Evolutionary conservation across 345 rosid genomes (phyloP).

Genomic region (Euphorbia tirucalli): DNA sequence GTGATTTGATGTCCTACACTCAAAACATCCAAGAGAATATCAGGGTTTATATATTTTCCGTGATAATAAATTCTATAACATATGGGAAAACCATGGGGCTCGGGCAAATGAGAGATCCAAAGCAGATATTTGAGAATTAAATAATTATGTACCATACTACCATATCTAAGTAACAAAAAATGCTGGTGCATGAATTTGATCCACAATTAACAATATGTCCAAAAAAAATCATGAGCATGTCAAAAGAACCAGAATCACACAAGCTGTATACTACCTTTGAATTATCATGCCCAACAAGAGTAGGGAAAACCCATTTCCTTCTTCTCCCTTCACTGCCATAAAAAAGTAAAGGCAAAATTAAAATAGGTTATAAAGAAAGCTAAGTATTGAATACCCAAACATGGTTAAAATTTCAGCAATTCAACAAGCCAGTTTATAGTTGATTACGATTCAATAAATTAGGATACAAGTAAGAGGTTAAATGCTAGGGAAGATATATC

Average conservation of each 20-base stretch:
- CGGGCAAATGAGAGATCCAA: too few species aligned
- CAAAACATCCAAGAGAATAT: slow-evolving; percentile 9
- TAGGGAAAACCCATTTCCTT: slow-evolving; percentile 92
- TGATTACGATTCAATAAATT: not conserved
- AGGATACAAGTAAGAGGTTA: not conserved
- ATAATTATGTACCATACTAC: too few species aligned
- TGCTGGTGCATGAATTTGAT: not conserved
- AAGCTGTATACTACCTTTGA: slow-evolving; percentile 50
- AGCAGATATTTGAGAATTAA: too few species aligned
- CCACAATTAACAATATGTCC: not conserved
- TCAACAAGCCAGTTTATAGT: not conserved
- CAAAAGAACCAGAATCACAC: slow-evolving; percentile 13
- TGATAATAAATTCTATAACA: not conserved
- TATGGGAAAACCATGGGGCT: not conserved
- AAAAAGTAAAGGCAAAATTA: slow-evolving; percentile 22
- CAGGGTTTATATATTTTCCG: not conserved
- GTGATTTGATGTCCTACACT: slow-evolving; percentile 43
- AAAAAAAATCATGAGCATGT: not conserved
- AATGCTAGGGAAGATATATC: not conserved
- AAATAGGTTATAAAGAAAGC: slow-evolving; percentile 7
- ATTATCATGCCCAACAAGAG: slow-evolving; percentile 44
- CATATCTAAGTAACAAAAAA: not conserved
- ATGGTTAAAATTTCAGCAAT: not conserved
- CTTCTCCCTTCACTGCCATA: slow-evolving; percentile 83
- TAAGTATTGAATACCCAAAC: not conserved